These are phyloP conservation scores for Mucor velutinosus DNA, from an alignment of 371 early-diverging fungal species.

Conservation along the genomic window DNA sequence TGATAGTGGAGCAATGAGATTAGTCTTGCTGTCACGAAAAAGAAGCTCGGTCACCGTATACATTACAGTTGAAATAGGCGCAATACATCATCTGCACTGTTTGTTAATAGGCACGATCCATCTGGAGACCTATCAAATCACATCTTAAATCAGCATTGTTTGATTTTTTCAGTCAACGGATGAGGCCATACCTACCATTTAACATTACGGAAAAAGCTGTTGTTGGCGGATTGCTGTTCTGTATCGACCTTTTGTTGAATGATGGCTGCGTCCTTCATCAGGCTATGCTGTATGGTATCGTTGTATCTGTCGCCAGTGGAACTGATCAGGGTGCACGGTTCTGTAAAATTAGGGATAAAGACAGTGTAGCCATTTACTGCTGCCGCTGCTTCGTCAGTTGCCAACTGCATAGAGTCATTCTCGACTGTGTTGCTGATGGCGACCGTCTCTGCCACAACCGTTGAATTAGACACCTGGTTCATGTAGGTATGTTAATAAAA, in stretches of 20 bases:
- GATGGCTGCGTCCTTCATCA: slow-evolving; percentile 16
- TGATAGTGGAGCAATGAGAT: background rate
- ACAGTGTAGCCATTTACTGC: slow-evolving; percentile 9
- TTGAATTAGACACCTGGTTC: background rate
- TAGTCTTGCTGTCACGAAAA: background rate
- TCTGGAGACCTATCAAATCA: slow-evolving; percentile 61
- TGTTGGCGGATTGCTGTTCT: slow-evolving; percentile 14
- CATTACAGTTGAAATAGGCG: slow-evolving; percentile 60
- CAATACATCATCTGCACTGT: slow-evolving; percentile 62
- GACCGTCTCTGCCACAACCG: background rate
- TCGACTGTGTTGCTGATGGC: background rate
- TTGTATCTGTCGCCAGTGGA: slow-evolving; percentile 34
- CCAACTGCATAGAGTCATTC: background rate
- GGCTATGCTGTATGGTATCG: slow-evolving; percentile 15
- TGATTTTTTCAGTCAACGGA: background rate
- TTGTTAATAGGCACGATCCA: slow-evolving; percentile 63
- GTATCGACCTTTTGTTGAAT: slow-evolving; percentile 23
- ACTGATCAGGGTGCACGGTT: slow-evolving; percentile 18
- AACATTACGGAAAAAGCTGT: slow-evolving; percentile 38
- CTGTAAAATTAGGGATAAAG: slow-evolving; percentile 23
- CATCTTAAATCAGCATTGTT: background rate
- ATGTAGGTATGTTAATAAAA: background rate
- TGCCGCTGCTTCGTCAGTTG: background rate
- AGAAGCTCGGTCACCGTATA: no score
- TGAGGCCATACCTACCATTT: slow-evolving; percentile 32